phyloP scores from a whole-genome alignment of 768 basidiomycete genomes.

The Boletus sp. region DNA sequence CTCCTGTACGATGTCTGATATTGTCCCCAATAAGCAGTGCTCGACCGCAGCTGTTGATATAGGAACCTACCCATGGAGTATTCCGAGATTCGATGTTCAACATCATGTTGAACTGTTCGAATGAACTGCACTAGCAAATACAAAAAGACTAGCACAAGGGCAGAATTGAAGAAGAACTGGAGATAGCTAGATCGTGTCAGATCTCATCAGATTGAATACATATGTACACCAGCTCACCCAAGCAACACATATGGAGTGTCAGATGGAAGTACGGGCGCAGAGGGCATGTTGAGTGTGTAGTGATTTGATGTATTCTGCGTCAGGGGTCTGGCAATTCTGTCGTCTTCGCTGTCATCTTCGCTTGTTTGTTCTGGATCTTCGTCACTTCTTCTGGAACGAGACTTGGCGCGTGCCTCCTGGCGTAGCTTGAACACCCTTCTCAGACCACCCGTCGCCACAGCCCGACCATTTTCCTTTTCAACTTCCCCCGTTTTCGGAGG shows the following conservation, averaged over 20 bases:
- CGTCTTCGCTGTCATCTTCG: slow-evolving; percentile 49
- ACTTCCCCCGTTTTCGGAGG: slow-evolving; percentile 48
- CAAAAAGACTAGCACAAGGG: slow-evolving; percentile 76
- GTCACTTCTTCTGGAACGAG: slow-evolving; percentile 19
- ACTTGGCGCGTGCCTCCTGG: slow-evolving; percentile 42
- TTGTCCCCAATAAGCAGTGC: slow-evolving; percentile 18
- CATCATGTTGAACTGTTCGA: slow-evolving; percentile 85
- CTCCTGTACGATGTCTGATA: slow-evolving; percentile 84
- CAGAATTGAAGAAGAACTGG: slow-evolving; percentile 92
- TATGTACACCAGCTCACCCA: slow-evolving; percentile 52
- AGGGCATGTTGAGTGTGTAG: slow-evolving; percentile 79
- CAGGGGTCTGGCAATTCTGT: slow-evolving; percentile 35
- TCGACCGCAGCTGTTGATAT: slow-evolving; percentile 8
- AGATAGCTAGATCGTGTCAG: slow-evolving; percentile 58
- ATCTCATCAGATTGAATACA: slow-evolving; percentile 11
- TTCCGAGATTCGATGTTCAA: slow-evolving; percentile 81
- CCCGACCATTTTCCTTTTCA: slow-evolving; percentile 40
- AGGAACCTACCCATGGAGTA: slow-evolving; percentile 72
- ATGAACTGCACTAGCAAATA: slow-evolving; percentile 87
- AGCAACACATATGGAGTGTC: slow-evolving; percentile 80
- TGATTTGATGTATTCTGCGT: slow-evolving; percentile 67
- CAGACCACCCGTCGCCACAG: slow-evolving; percentile 62
- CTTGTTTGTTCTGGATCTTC: slow-evolving; percentile 38
- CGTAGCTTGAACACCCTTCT: slow-evolving; percentile 63
- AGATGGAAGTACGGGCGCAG: slow-evolving; percentile 50